phyloP scores from a whole-genome alignment of 2,329 filamentous ascomycete species.

The Tolypocladium endophyticum region DNA sequence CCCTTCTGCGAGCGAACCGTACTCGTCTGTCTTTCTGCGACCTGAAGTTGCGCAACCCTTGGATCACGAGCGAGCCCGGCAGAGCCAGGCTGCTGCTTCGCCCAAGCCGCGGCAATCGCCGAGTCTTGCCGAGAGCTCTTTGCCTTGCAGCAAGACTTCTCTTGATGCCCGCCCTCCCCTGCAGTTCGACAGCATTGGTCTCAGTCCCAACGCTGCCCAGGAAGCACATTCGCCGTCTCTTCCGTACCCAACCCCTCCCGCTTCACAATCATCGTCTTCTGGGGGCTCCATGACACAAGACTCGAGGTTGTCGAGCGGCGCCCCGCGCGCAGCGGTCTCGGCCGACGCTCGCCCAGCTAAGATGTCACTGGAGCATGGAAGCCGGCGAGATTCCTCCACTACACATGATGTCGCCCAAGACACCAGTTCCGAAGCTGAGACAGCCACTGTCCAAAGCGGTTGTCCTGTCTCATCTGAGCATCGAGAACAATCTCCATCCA shows the following conservation, averaged over 20 bases:
- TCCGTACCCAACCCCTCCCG: conserved; percentile 47
- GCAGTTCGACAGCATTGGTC: conserved; percentile 9
- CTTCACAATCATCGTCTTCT: conserved; percentile 34
- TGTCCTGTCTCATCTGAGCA: conserved; percentile 1
- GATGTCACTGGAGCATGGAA: conserved; percentile 1
- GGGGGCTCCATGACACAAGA: conserved; percentile 19
- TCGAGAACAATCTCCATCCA: conserved; percentile 19
- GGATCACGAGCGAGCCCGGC: conserved; percentile 11
- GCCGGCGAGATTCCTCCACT: conserved; percentile 1
- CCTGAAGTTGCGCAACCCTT: conserved; percentile 20
- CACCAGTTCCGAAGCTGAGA: background rate
- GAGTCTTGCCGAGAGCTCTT: conserved; percentile 14
- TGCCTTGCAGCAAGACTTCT: conserved; percentile 11
- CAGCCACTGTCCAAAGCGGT: background rate
- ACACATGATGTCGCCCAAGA: conserved; percentile 1
- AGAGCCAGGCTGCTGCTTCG: conserved; percentile 18
- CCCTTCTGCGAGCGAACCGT: conserved; percentile 44
- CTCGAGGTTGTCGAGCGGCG: conserved; percentile 12
- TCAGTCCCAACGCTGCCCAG: conserved; percentile 11
- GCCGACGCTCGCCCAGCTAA: conserved; percentile 6
- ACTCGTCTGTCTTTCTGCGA: conserved; percentile 26
- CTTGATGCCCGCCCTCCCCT: conserved; percentile 4
- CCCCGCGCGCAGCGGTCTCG: conserved; percentile 12
- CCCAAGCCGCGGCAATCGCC: conserved; percentile 18
- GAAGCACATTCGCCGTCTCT: conserved; percentile 16